Evolutionary conservation across 2,329 filamentous ascomycete genomes (phyloP), one percentile per base, ranked within the genome.

Genomic region (Phaeophleospora eucalypticola): DNA sequence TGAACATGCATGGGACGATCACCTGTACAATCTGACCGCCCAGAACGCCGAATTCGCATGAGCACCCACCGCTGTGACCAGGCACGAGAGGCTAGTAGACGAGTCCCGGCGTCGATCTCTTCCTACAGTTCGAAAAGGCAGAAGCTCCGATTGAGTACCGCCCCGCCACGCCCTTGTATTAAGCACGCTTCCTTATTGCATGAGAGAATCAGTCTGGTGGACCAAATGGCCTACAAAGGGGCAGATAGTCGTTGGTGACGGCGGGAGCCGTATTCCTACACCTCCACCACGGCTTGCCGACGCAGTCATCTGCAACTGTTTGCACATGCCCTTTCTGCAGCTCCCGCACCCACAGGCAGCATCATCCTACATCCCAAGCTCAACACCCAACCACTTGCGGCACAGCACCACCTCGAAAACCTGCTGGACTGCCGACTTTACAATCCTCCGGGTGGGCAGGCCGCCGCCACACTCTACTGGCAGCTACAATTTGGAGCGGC

Each of bases 61-160:
- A 46, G 36, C 41, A 41, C 37, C 29, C 44, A 42, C 46, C 51
- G 45, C 42, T 41, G 37, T 44, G 39, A 36, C 51, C 51, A 52
- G 44, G 46, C 46, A 53, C 53, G n/a, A 48, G 36, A 50, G 32
- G 37, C 53, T 57, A 51, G 21, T 45, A 48, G 41, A 47, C 41
- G 24, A 51, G 38, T 54, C 48, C 54, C 46, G 49, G 54, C 46
- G 54, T 53, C 49, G 54, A 55, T 57, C 54, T 36, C 45, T 34
- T 36, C 43, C 47, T 45, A 43, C 45, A 45, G 33, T 54, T 57
- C 45, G 47, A 61, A 61, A 50, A 48, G 58, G 60, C 48, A 61
- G 54, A 46, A 60, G 24, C 52, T 61, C 60, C 60, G 60, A 60
- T 63, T 60, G 58, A 60, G 57, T 59, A 62, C 58, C 59, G 51